A percentile compares a stretch with the other conserved stretches of the same genome.
Conservation (phyloP, 352 stramenopile species). For the Phytophthora boehmeriae region DNA sequence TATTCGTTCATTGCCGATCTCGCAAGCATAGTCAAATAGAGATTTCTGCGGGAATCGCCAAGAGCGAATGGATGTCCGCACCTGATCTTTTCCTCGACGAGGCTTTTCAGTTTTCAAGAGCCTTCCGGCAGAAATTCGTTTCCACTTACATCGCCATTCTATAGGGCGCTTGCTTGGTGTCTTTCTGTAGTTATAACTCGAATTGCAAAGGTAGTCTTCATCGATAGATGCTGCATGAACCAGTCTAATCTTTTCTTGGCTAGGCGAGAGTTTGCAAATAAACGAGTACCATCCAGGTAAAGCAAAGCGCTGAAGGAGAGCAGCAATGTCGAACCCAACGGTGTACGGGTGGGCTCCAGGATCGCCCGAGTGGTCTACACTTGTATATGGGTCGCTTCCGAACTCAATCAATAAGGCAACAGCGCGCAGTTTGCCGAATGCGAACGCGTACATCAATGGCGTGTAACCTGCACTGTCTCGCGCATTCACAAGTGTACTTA, state of each 20-base stretch:
- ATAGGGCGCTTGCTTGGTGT: constrained; percentile 15
- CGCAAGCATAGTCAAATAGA: constrained; percentile 48
- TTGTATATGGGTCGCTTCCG: constrained; percentile 38
- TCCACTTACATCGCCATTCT: constrained; percentile 32
- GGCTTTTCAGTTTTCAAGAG: constrained; percentile 16
- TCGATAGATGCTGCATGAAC: constrained; percentile 28
- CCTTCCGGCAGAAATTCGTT: constrained; percentile 15
- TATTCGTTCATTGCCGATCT: constrained; percentile 36
- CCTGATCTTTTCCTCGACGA: constrained; percentile 22
- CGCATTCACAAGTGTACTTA: constrained; percentile 29
- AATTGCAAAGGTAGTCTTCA: constrained; percentile 43
- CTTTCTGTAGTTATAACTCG: constrained; percentile 46
- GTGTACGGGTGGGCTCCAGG: constrained; percentile 55
- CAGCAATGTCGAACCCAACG: constrained; percentile 47
- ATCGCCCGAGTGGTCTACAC: constrained; percentile 53
- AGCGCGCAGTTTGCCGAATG: constrained; percentile 43
- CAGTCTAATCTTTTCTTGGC: constrained; percentile 36
- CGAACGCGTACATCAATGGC: constrained; percentile 59
- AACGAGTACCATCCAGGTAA: constrained; percentile 68
- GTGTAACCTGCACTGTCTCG: constrained; percentile 53
- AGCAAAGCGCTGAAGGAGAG: constrained; percentile 55
- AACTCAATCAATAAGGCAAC: constrained; percentile 36
- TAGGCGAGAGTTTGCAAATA: constrained; percentile 25
- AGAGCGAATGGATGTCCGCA: constrained; percentile 37
- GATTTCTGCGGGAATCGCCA: constrained; percentile 49